These are phyloP conservation scores for Drosera capensis DNA, from an alignment of 148 eudicot genomes.

Conservation along the genomic window DNA sequence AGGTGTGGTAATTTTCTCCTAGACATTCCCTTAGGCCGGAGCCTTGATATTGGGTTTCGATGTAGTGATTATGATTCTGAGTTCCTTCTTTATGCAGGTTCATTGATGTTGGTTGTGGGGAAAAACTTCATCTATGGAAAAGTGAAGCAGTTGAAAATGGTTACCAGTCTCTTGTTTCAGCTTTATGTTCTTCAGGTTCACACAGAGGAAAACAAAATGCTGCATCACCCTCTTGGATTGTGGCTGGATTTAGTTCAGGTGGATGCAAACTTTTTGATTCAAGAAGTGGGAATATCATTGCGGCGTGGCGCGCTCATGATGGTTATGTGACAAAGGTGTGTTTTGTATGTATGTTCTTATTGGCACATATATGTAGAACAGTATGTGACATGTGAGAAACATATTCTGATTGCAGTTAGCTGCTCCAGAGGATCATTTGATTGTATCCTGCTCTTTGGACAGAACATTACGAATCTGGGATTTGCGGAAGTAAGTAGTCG, in stretches of 20 bases:
- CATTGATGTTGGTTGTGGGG: constrained; percentile 58
- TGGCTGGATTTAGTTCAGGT: constrained; percentile 84
- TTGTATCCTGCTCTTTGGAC: constrained; percentile 91
- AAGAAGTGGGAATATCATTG: constrained; percentile 74
- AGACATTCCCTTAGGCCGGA: too few relatives aligned
- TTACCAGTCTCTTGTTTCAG: constrained; percentile 67
- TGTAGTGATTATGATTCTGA: too few relatives aligned
- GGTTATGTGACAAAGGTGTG: constrained; percentile 87
- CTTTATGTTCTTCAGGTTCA: constrained; percentile 78
- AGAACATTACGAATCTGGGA: constrained; percentile 87
- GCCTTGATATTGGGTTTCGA: too few relatives aligned
- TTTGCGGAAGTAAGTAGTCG: constrained; percentile 59
- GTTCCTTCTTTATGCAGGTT: constrained; percentile 33
- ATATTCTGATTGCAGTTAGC: constrained; percentile 52
- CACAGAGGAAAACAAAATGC: constrained; percentile 21
- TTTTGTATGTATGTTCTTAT: constrained; percentile 6
- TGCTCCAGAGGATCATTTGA: constrained; percentile 70
- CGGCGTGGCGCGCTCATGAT: constrained; percentile 96
- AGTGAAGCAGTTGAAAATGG: constrained; percentile 47
- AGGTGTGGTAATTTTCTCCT: constrained; percentile 25
- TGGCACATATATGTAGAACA: constrained; percentile 1
- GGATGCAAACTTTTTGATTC: constrained; percentile 68
- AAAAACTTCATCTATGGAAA: constrained; percentile 90
- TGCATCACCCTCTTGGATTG: constrained; percentile 71
- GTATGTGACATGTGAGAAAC: background rate